phyloP scores from a whole-genome alignment of 108 stramenopile genomes.

The Skeletonema potamos region DNA sequence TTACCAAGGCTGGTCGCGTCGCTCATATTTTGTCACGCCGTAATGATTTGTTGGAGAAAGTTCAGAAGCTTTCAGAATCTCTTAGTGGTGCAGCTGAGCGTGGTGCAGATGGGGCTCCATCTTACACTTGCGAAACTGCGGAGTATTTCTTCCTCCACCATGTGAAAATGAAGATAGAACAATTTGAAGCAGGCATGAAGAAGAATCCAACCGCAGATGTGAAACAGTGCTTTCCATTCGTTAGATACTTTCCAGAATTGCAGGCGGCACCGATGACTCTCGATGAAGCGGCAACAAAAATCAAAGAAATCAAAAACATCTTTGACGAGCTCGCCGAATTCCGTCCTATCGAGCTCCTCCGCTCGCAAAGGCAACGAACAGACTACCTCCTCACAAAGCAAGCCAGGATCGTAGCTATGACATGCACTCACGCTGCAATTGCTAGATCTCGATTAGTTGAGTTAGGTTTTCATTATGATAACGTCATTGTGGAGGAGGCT shows the following conservation, averaged over 20 bases:
- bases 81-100: constrained; percentile 76
- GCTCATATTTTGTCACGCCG: constrained; percentile 88
- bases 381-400: constrained; percentile 97
- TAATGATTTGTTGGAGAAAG: constrained; percentile 79
- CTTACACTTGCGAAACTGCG: constrained; percentile 95
- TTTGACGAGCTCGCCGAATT: constrained; percentile 93
- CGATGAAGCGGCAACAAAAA: constrained; percentile 44
- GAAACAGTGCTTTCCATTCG: constrained; percentile 63
- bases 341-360: constrained; percentile 95
- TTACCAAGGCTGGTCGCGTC: constrained; percentile 90
- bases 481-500: constrained; percentile 97
- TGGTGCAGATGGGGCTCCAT: constrained; percentile 77
- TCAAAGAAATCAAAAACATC: constrained; percentile 59
- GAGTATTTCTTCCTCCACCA: constrained; percentile 84
- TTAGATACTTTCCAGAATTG: constrained; percentile 46
- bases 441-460: constrained; percentile 87
- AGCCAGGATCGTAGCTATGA: constrained; percentile 97
- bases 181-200: constrained; percentile 31
- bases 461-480: constrained; percentile 96
- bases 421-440: constrained; percentile 98
- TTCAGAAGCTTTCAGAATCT: constrained; percentile 86
- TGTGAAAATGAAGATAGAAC: constrained; percentile 56
- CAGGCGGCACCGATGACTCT: constrained; percentile 5
- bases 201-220: constrained; percentile 16
- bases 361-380: constrained; percentile 86